Base-by-base conservation (phyloP, 129 eudicot genomes). In the Silybum marianum region DNA sequence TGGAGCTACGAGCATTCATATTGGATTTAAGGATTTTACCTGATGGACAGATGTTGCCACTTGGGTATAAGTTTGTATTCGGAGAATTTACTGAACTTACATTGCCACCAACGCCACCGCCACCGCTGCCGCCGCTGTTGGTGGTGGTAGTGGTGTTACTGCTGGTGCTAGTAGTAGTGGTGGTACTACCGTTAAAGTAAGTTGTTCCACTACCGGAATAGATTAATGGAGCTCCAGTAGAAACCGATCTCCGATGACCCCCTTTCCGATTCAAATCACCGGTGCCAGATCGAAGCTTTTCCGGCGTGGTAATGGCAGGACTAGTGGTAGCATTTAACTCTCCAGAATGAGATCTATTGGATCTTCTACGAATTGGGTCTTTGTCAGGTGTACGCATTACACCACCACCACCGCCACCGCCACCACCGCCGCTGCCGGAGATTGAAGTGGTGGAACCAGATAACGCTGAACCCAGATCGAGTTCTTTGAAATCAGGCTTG, bases 161-260 rank as follows among this genome's bases (percentile, higher is more conserved):
- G 10, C 81, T 77, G 30, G 77, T 84, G 32, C 11, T 83, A 38
- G 51, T 82, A 38, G 51, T 82, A 28, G 80, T 77, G 77, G 77
- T 85, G 54, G 25, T 79, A 71, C 68, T 81, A 9, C 73, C 78
- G 32, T 68, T 76, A 14, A 69, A 19, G 67, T 71, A 81, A 78
- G 67, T 62, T 9, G 83, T 16, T 24, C 76, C 80, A 44, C 9
- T 65, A 19, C 91, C 89, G 3, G 92, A 88, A 78, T 88, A 86
- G n/a, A 88, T 86, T 9, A 88, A 79, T 19, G 92, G 92, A 42
- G 92, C 88, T 28, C 89, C 92, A 23, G 89, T 84, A 14, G 92
- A 88, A 72, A 81, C 84, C 65, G 92, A 81, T 88, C 92, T 86
- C 88, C 92, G 86, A 28, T 88, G 89, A 71, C 92, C 92, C 44